Evolutionary conservation across 139 green algal genomes (phyloP).

Genomic region (Coccomyxa sp.): DNA sequence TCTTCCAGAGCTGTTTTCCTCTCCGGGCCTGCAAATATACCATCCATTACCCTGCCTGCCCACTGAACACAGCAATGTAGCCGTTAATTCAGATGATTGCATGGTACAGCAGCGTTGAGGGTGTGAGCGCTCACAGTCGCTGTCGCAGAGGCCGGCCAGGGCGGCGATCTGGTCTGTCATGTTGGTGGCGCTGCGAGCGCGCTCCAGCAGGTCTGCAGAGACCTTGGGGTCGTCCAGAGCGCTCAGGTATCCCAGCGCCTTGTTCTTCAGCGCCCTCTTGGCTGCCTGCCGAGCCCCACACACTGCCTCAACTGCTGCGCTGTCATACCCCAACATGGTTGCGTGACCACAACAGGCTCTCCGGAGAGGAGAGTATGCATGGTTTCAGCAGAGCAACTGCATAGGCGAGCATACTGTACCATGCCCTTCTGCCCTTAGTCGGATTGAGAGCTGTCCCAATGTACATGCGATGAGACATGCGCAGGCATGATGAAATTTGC

Average conservation of each 20-base stretch:
- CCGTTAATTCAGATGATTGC: constrained; percentile 7
- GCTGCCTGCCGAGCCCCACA: no score
- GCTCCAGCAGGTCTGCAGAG: constrained; percentile 47
- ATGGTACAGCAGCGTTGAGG: constrained; percentile 59
- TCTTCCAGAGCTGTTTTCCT: constrained; percentile 41
- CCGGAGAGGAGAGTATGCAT: no score
- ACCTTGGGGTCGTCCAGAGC: constrained; percentile 61
- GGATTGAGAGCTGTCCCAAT: no score
- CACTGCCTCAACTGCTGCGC: no score
- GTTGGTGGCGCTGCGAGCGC: constrained; percentile 79
- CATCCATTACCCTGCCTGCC: not conserved
- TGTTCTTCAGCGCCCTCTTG: constrained; percentile 79
- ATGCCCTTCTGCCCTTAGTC: no score
- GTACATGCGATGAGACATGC: no score
- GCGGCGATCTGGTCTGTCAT: constrained; percentile 96
- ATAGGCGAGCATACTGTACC: no score
- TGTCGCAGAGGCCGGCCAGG: constrained; percentile 59
- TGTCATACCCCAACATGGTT: no score
- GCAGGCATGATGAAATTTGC: no score
- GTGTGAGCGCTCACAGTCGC: not conserved
- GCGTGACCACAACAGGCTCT: no score
- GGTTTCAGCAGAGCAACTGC: no score
- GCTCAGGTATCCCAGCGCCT: constrained; percentile 68
- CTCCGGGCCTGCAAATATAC: constrained; percentile 7
- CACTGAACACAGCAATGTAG: not conserved